These are phyloP conservation scores for Candida sonorensis DNA, from an alignment of 805 yeast species.

Conservation along the genomic window DNA sequence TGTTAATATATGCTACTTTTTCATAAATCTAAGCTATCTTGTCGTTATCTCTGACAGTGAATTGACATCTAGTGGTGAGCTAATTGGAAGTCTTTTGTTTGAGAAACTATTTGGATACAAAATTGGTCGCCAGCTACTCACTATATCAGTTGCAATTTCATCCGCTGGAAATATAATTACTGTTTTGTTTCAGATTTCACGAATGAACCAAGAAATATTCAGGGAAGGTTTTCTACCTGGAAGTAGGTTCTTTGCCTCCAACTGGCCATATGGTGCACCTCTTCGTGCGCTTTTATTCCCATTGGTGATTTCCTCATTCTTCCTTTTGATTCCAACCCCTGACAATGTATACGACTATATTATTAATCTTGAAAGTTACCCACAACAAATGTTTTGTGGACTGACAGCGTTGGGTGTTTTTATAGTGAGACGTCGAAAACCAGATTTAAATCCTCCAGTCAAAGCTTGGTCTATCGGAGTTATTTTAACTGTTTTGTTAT, in stretches of 20 bases:
- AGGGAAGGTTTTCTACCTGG: conserved; percentile 49
- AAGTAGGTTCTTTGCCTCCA: conserved; percentile 44
- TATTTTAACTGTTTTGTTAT: conserved; percentile 35
- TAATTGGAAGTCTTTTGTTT: conserved; percentile 46
- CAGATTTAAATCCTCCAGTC: conserved; percentile 43
- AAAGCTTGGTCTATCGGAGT: conserved; percentile 46
- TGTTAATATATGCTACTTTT: conserved; percentile 37
- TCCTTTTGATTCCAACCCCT: conserved; percentile 36
- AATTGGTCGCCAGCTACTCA: conserved; percentile 41
- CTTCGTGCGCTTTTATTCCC: conserved; percentile 39
- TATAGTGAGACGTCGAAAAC: conserved; percentile 44
- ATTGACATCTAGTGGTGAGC: conserved; percentile 36
- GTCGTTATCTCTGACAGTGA: conserved; percentile 44
- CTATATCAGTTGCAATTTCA: conserved; percentile 44
- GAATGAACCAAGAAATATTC: conserved; percentile 52
- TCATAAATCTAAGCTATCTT: conserved; percentile 44
- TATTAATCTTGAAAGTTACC: conserved; percentile 46
- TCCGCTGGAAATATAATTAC: conserved; percentile 53
- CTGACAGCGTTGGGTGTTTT: conserved; percentile 53
- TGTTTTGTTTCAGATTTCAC: conserved; percentile 44
- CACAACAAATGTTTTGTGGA: conserved; percentile 41
- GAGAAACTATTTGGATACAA: conserved; percentile 43
- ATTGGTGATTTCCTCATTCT: conserved; percentile 31
- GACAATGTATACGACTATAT: conserved; percentile 47
- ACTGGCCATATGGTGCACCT: conserved; percentile 50